phyloP scores from a whole-genome alignment of 163 green algal species.

The Volvox carteri region DNA sequence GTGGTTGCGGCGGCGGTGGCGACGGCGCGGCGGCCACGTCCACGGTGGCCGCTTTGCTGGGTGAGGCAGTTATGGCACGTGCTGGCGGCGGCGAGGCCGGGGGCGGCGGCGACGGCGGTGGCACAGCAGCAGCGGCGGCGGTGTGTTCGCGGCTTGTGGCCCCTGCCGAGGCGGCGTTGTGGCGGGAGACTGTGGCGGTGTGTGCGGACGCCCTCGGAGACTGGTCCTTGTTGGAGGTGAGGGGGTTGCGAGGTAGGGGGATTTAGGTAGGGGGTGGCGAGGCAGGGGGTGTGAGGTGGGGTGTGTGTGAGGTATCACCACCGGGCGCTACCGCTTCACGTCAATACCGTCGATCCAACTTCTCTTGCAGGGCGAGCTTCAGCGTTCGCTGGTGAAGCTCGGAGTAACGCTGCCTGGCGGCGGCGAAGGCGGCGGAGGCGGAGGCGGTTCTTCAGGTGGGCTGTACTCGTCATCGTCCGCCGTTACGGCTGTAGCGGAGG shows the following conservation, averaged over 20 bases:
- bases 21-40: not conserved
- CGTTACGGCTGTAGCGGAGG: not conserved
- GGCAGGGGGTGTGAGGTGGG: too few species aligned
- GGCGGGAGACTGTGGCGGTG: not conserved
- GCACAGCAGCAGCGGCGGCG: not conserved
- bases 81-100: not conserved
- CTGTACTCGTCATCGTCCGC: not conserved
- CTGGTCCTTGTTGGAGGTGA: conserved; percentile 29
- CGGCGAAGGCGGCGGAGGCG: not conserved
- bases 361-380: conserved; percentile 26
- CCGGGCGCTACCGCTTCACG: too few species aligned
- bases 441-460: too few species aligned
- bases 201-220: conserved; percentile 45
- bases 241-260: too few species aligned
- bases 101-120: not conserved
- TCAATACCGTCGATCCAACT: too few species aligned
- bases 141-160: not conserved
- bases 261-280: too few species aligned
- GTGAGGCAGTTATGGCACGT: not conserved
- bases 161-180: conserved; percentile 4
- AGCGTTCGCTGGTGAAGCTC: not conserved
- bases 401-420: not conserved
- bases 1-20: too few species aligned
- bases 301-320: too few species aligned
- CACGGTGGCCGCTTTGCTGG: conserved; percentile 6